Evolutionary conservation across 23 red algal genomes (phyloP).

Genomic region (Gracilaria gracilis): DNA sequence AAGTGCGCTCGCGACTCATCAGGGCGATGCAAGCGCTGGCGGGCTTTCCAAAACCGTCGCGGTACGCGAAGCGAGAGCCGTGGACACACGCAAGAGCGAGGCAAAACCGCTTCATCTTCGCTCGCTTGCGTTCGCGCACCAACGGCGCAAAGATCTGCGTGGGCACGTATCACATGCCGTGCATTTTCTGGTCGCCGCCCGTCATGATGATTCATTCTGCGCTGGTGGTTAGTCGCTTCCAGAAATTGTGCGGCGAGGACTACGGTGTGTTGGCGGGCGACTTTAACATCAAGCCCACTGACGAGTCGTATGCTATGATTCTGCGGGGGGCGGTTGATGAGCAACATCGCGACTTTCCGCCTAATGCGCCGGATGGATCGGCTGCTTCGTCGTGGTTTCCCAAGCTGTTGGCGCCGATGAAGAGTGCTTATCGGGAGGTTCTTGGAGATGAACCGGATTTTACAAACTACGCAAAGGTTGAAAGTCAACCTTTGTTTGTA

Average conservation of each 20-base stretch:
- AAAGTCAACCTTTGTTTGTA: slow-evolving; percentile 63
- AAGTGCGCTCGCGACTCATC: slow-evolving; percentile 31
- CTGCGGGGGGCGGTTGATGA: slow-evolving; percentile 57
- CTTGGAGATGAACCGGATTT: slow-evolving; percentile 78
- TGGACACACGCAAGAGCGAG: slow-evolving; percentile 69
- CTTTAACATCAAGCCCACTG: slow-evolving; percentile 83
- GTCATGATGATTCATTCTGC: slow-evolving; percentile 82
- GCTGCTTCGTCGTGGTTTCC: slow-evolving; percentile 66
- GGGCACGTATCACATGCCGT: slow-evolving; percentile 88
- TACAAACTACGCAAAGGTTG: slow-evolving; percentile 78
- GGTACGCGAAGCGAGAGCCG: slow-evolving; percentile 37
- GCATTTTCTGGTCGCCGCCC: slow-evolving; percentile 76
- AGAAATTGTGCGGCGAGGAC: slow-evolving; percentile 72
- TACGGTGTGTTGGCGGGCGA: slow-evolving; percentile 75
- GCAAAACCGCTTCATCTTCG: slow-evolving; percentile 74
- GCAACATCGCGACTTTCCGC: slow-evolving; percentile 52
- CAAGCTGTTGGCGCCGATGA: slow-evolving; percentile 58
- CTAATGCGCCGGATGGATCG: slow-evolving; percentile 38
- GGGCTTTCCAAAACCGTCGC: not conserved
- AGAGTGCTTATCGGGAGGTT: slow-evolving; percentile 73
- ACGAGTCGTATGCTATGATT: slow-evolving; percentile 75
- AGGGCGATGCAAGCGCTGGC: slow-evolving; percentile 46
- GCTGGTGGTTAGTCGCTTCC: slow-evolving; percentile 62
- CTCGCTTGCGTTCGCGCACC: slow-evolving; percentile 62
- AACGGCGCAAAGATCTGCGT: slow-evolving; percentile 73